These are phyloP conservation scores for Lyophyllum semitale DNA, from an alignment of 768 basidiomycete genomes.

Conservation along the genomic window DNA sequence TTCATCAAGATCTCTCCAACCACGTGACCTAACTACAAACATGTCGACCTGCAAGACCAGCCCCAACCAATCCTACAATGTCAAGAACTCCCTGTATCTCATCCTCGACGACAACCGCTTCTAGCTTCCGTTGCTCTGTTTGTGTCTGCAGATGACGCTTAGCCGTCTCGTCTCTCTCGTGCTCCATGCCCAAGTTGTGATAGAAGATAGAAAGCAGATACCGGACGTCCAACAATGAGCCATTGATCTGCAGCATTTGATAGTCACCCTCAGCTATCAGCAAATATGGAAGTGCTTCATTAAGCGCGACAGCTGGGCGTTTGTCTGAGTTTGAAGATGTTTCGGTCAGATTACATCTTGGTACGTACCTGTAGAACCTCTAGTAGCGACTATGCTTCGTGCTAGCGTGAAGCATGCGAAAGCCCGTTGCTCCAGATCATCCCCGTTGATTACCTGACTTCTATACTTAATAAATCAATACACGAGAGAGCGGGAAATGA, in stretches of 20 bases:
- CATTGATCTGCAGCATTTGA: constrained; percentile 53
- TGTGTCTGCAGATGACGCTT: constrained; percentile 49
- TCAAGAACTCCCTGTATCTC: constrained; percentile 59
- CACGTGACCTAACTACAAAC: constrained; percentile 17
- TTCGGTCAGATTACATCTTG: background rate
- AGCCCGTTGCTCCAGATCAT: constrained; percentile 76
- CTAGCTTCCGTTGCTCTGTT: constrained; percentile 40
- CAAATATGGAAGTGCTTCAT: constrained; percentile 63
- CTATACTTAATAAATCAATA: background rate
- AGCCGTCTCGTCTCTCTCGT: constrained; percentile 57
- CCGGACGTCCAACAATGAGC: constrained; percentile 66
- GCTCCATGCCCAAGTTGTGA: constrained; percentile 62
- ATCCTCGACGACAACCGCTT: constrained; percentile 46
- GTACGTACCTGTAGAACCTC: constrained; percentile 44
- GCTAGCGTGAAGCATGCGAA: constrained; percentile 74
- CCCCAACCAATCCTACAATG: constrained; percentile 59
- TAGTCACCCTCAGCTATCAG: constrained; percentile 70
- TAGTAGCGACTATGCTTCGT: constrained; percentile 70
- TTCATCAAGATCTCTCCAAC: constrained; percentile 11
- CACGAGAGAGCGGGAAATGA: background rate
- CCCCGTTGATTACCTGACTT: constrained; percentile 63
- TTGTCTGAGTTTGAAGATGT: background rate
- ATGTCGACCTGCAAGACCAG: constrained; percentile 45
- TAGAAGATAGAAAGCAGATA: constrained; percentile 72
- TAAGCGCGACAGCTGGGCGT: constrained; percentile 41